Conservation (phyloP, 2,329 filamentous ascomycete species). For the Samsoniella hepiali region DNA sequence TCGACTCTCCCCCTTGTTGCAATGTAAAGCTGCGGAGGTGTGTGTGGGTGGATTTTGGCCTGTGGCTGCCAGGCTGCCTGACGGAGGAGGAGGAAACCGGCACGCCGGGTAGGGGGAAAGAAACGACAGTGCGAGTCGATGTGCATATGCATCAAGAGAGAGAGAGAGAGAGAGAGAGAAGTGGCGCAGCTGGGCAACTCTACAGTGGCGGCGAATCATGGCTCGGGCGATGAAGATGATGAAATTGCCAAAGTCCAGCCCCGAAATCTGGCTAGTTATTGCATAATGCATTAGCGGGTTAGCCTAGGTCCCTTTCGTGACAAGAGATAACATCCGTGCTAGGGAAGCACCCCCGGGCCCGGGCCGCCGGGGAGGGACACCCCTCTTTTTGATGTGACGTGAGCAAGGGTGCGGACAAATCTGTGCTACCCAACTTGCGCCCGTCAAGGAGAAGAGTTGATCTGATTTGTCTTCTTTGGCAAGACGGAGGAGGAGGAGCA, state of each 20-base stretch:
- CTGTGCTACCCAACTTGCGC: not conserved
- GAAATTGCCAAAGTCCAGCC: no score
- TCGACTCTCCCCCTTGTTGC: not conserved
- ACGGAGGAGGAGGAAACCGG: no score
- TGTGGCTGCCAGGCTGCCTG: no score
- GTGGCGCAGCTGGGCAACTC: not conserved
- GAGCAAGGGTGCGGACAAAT: not conserved
- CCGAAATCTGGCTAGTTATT: not conserved
- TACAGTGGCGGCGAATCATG: not conserved
- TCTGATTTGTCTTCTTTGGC: no score
- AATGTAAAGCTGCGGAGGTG: not conserved
- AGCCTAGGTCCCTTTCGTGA: not conserved
- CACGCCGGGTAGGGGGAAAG: no score
- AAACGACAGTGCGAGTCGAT: not conserved
- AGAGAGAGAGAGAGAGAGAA: not conserved
- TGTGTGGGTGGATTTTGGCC: not conserved
- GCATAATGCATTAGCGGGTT: no score
- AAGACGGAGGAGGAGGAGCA: no score
- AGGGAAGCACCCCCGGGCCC: not conserved
- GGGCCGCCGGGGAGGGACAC: conserved; percentile 1
- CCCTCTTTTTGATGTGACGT: not conserved
- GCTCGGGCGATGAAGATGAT: not conserved
- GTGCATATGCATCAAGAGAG: not conserved
- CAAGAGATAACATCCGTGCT: conserved; percentile 10
- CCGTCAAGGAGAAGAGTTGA: not conserved